These are phyloP conservation scores for Salmacisia buchloeana DNA, from an alignment of 1,284 basidiomycete species.

Conservation along the genomic window DNA sequence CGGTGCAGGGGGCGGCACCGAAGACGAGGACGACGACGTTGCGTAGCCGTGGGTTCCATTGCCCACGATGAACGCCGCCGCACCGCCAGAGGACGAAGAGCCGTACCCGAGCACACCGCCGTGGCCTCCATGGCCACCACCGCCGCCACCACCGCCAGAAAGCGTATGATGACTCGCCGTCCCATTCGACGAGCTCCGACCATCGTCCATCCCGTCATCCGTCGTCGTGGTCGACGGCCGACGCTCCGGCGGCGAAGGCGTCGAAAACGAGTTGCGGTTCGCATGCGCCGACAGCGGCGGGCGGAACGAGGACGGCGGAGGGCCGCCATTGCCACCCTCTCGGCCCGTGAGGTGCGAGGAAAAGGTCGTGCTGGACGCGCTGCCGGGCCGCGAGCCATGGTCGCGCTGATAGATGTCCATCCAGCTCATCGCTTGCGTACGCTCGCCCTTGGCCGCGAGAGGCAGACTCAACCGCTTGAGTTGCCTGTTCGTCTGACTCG, in stretches of 20 bases:
- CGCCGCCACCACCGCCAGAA: too few species aligned
- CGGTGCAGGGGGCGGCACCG: too few species aligned
- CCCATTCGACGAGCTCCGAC: not conserved
- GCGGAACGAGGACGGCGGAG: not conserved
- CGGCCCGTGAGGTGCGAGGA: not conserved
- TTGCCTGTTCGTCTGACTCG: not conserved
- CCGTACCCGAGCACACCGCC: slow-evolving; percentile 2
- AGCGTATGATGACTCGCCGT: not conserved
- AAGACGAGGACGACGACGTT: too few species aligned
- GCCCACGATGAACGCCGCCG: too few species aligned
- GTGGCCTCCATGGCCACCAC: not conserved
- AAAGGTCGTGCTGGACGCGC: slow-evolving; percentile 4
- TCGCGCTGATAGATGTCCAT: slow-evolving; percentile 4
- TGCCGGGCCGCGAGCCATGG: not conserved
- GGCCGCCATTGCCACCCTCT: too few species aligned
- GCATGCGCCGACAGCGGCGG: not conserved
- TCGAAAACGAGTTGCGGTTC: not conserved
- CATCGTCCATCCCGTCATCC: not conserved
- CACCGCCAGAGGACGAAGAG: too few species aligned
- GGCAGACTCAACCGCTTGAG: slow-evolving; percentile 6
- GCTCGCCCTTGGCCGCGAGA: not conserved
- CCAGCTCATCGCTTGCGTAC: not conserved
- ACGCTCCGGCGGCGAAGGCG: not conserved
- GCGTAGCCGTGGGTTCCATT: too few species aligned
- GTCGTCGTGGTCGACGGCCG: not conserved